phyloP scores from a whole-genome alignment of 192 early-diverging fungal genomes.

The Rhizophagus clarus region DNA sequence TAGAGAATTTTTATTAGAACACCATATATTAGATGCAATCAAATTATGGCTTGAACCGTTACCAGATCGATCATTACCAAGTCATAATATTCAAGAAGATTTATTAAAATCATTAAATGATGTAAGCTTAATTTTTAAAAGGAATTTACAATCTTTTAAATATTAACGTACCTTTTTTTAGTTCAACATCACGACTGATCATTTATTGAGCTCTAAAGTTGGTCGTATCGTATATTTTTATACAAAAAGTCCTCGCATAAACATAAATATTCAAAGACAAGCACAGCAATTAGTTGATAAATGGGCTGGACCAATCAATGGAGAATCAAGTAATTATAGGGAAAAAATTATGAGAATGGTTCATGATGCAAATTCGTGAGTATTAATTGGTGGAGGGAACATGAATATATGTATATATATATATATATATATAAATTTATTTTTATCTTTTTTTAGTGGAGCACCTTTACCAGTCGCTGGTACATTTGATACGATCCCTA shows the following conservation, averaged over 20 bases:
- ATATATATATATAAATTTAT: too few species aligned
- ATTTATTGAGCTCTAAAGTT: slow-evolving; percentile 74
- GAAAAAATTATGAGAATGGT: slow-evolving; percentile 36
- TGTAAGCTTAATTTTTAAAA: slow-evolving; percentile 39
- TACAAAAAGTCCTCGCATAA: slow-evolving; percentile 72
- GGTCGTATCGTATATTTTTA: slow-evolving; percentile 85
- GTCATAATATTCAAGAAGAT: slow-evolving; percentile 75
- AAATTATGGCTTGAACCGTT: slow-evolving; percentile 89
- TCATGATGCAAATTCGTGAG: neutral
- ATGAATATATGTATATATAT: too few species aligned
- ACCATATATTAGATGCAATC: slow-evolving; percentile 79
- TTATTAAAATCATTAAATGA: slow-evolving; percentile 70
- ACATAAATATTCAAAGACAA: slow-evolving; percentile 55
- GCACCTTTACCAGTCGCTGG: neutral
- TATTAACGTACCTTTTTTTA: slow-evolving; percentile 21
- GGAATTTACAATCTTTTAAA: neutral
- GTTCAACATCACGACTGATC: slow-evolving; percentile 67
- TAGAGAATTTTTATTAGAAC: slow-evolving; percentile 74
- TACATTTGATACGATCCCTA: neutral
- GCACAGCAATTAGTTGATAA: slow-evolving; percentile 75
- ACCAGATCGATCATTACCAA: slow-evolving; percentile 82
- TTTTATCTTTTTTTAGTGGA: neutral
- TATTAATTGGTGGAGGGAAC: neutral
- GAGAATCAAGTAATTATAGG: slow-evolving; percentile 65
- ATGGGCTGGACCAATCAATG: slow-evolving; percentile 81